Evolutionary conservation across 176 grass and related monocot species (phyloP).

Genomic region (Avena atlantica): DNA sequence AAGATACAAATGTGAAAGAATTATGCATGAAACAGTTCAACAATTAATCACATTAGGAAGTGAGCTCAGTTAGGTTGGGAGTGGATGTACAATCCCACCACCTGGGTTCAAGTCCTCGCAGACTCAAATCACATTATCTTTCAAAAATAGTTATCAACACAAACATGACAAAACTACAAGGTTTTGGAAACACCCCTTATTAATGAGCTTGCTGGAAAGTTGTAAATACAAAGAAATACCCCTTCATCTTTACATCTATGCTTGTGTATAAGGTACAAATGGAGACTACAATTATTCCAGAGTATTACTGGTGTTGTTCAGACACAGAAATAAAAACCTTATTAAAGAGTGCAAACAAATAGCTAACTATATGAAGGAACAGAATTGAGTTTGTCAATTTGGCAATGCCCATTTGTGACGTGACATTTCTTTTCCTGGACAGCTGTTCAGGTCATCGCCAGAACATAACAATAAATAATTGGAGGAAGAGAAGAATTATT

Average conservation of each 20-base stretch:
- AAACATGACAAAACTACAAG: constrained; percentile 5
- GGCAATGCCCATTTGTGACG: background rate
- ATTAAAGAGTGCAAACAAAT: background rate
- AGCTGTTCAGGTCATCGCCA: background rate
- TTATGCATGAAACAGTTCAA: background rate
- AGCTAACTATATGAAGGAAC: background rate
- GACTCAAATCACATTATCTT: background rate
- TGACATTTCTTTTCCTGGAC: background rate
- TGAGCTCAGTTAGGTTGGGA: background rate
- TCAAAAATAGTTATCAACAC: constrained; percentile 1
- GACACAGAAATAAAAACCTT: background rate
- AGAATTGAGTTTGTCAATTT: constrained; percentile 1
- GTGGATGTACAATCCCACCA: background rate
- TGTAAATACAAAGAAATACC: constrained; percentile 20
- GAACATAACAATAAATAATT: constrained; percentile 18
- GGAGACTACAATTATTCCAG: background rate
- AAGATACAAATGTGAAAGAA: constrained; percentile 14
- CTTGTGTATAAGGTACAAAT: background rate
- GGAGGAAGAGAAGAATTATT: background rate
- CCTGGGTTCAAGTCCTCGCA: background rate
- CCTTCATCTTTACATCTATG: constrained; percentile 5
- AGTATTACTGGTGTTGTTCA: background rate
- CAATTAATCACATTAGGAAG: background rate
- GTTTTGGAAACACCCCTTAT: background rate
- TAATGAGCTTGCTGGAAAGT: background rate